Conservation (phyloP, 306 rosid species). For the Dalbergia cultrata region DNA sequence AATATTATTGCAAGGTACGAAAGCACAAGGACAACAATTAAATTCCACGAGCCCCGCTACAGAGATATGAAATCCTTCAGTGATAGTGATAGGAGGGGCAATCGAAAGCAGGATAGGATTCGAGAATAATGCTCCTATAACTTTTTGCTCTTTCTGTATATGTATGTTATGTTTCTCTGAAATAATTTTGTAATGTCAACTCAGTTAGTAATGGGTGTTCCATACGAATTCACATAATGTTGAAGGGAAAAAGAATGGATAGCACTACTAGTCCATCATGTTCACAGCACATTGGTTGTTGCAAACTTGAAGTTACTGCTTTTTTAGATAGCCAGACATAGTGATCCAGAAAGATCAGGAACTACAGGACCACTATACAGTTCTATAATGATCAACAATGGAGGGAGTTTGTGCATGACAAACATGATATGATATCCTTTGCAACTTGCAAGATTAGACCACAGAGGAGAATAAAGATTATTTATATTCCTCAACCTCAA, state of each 20-base stretch:
- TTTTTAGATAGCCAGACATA: not conserved
- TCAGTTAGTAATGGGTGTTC: too few species aligned
- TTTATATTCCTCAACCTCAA: not conserved
- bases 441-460: not conserved
- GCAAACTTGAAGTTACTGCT: constrained; percentile 23
- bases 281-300: constrained; percentile 43
- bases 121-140: not conserved
- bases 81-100: not conserved
- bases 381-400: not conserved
- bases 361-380: constrained; percentile 4
- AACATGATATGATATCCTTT: not conserved
- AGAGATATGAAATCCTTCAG: constrained; percentile 6
- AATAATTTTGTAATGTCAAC: not conserved
- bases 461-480: not conserved
- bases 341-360: constrained; percentile 1
- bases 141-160: not conserved
- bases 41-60: constrained; percentile 32
- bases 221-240: too few species aligned
- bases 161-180: not conserved
- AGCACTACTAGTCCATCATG: not conserved
- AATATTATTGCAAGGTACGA: not conserved
- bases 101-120: not conserved
- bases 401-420: not conserved
- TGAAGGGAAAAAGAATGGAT: not conserved
- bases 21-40: constrained; percentile 33